These are phyloP conservation scores for Cyanodermella asteris DNA, from an alignment of 2,329 filamentous ascomycete species.

Conservation along the genomic window DNA sequence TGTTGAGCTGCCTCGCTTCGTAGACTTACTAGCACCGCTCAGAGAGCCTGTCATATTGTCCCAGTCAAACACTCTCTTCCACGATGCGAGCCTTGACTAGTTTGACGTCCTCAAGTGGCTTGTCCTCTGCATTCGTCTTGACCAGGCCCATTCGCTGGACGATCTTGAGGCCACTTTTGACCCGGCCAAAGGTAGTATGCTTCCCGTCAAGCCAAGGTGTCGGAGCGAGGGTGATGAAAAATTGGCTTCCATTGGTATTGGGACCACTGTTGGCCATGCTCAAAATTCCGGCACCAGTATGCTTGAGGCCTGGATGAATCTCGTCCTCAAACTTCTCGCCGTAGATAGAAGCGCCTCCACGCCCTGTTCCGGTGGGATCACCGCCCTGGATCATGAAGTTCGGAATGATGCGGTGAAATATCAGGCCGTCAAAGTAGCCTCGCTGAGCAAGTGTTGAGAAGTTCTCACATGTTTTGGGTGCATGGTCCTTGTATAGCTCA, in stretches of 20 bases:
- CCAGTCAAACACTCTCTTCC: constrained; percentile 38
- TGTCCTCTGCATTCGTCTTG: constrained; percentile 60
- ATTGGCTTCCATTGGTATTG: constrained; percentile 85
- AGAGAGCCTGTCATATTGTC: no score
- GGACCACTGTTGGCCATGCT: constrained; percentile 92
- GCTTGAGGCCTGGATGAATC: constrained; percentile 55
- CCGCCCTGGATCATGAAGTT: constrained; percentile 94
- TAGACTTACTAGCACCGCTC: no score
- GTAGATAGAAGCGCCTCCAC: constrained; percentile 74
- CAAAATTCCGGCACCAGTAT: constrained; percentile 81
- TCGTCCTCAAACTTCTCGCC: constrained; percentile 91
- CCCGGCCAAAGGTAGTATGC: constrained; percentile 87
- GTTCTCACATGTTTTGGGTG: constrained; percentile 74
- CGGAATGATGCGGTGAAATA: constrained; percentile 88
- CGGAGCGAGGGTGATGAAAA: constrained; percentile 78
- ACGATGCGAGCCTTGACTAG: constrained; percentile 52
- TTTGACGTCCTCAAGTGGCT: constrained; percentile 61
- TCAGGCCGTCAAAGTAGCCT: constrained; percentile 68
- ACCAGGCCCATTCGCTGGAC: constrained; percentile 76
- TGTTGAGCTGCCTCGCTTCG: no score
- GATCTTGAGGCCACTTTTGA: constrained; percentile 63
- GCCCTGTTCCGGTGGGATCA: constrained; percentile 81
- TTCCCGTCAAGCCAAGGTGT: constrained; percentile 94
- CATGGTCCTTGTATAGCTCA: constrained; percentile 78
- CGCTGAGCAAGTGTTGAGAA: constrained; percentile 59